phyloP scores from a whole-genome alignment of 75 land plant genomes.

The Larix kaempferi region DNA sequence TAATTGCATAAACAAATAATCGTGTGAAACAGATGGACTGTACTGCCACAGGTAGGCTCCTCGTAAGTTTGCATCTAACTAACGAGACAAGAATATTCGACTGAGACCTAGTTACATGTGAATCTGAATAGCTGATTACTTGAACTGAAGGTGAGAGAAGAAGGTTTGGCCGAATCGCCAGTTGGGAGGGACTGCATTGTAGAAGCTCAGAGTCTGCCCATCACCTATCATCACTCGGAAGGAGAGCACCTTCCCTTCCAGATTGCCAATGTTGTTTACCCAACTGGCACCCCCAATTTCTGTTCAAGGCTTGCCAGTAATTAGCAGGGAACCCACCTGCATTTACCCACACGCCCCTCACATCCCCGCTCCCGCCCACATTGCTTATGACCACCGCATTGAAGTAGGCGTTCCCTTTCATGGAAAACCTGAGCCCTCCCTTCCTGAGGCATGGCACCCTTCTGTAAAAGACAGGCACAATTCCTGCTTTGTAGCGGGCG shows the following conservation, averaged over 20 bases:
- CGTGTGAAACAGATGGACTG: too few species aligned
- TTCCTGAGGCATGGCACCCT: slow-evolving; percentile 27
- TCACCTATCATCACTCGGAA: slow-evolving; percentile 34
- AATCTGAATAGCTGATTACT: too few species aligned
- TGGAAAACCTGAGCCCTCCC: slow-evolving; percentile 50
- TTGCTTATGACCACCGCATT: slow-evolving; percentile 52
- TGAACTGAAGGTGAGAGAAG: slow-evolving; percentile 22
- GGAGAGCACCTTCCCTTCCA: slow-evolving; percentile 27
- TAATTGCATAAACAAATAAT: too few species aligned
- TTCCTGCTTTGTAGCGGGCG: too few species aligned
- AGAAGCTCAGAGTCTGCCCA: slow-evolving; percentile 26
- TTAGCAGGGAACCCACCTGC: slow-evolving; percentile 15
- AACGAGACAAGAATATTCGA: too few species aligned
- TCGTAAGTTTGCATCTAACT: too few species aligned
- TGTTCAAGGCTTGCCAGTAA: slow-evolving; percentile 29
- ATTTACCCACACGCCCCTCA: slow-evolving; percentile 29
- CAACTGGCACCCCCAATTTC: slow-evolving; percentile 66
- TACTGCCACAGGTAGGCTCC: too few species aligned
- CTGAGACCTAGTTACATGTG: too few species aligned
- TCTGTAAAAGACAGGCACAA: slow-evolving; percentile 3
- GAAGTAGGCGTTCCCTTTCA: slow-evolving; percentile 48
- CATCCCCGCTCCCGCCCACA: slow-evolving; percentile 49
- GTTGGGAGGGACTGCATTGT: slow-evolving; percentile 24
- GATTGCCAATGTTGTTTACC: slow-evolving; percentile 17
- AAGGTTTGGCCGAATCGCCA: slow-evolving; percentile 51